A percentile compares a stretch with the other conserved stretches of the same genome.
Conservation (phyloP, 192 early-diverging fungal species). For the Cetraspora pellucida region DNA sequence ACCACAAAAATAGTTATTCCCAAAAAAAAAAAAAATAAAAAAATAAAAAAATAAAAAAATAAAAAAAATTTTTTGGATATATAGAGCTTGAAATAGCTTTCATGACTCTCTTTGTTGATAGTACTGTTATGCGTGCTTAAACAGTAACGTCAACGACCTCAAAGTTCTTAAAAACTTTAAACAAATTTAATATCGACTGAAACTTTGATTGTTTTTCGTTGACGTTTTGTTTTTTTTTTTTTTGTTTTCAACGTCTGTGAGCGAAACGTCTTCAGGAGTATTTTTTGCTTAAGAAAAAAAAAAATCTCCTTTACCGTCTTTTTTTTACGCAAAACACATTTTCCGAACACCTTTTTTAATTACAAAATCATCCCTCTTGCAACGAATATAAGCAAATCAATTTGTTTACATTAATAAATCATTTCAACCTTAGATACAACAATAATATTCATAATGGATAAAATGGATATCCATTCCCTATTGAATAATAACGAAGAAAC, state of each 20-base stretch:
- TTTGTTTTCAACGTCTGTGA: constrained; percentile 2
- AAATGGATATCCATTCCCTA: constrained; percentile 8
- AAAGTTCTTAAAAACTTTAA: background rate
- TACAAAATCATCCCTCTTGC: background rate
- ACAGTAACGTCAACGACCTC: constrained; percentile 24
- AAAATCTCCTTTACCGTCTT: background rate
- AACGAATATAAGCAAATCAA: constrained; percentile 6
- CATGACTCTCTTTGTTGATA: constrained; percentile 1
- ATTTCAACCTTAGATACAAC: background rate
- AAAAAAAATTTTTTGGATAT: constrained; percentile 16
- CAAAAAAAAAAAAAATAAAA: background rate
- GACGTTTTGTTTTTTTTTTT: background rate
- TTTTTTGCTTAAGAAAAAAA: background rate
- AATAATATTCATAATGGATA: background rate
- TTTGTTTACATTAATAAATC: background rate
- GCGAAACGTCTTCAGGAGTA: background rate
- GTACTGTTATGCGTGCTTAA: constrained; percentile 14
- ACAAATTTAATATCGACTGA: background rate
- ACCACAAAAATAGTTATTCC: background rate
- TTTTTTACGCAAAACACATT: background rate
- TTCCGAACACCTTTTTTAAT: background rate
- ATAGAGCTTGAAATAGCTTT: constrained; percentile 1
- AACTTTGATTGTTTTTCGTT: background rate
- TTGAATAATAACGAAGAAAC: constrained; percentile 14
- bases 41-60: constrained; percentile 8